Evolutionary conservation across 116 monocot genomes (phyloP).

Genomic region (Trichopus zeylanicus): DNA sequence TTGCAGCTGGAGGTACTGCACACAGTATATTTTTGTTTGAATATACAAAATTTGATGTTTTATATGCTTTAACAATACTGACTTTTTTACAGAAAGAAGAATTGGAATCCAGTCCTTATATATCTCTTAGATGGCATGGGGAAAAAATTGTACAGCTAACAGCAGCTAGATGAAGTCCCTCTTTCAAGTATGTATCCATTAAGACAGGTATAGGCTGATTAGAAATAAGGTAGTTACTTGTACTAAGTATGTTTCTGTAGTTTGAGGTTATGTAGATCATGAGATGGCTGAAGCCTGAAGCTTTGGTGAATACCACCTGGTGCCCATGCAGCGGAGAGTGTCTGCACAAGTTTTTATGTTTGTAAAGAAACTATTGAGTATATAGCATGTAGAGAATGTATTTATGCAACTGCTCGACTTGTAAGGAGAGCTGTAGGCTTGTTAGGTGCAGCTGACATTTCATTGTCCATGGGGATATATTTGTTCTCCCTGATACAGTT

Average conservation of each 20-base stretch:
- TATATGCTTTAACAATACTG: too few species aligned
- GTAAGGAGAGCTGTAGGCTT: too few species aligned
- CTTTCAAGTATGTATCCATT: conserved; percentile 15
- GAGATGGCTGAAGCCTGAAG: conserved; percentile 4
- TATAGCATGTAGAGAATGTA: background rate
- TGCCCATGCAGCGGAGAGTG: too few species aligned
- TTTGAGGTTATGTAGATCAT: background rate
- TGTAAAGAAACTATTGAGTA: conserved; percentile 30
- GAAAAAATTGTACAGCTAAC: conserved; percentile 66
- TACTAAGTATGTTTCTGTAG: conserved; percentile 54
- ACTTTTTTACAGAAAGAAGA: too few species aligned
- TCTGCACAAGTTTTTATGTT: conserved; percentile 10
- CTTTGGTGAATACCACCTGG: too few species aligned
- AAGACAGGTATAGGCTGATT: conserved; percentile 21
- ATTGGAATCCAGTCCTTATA: background rate
- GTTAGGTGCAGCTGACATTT: too few species aligned
- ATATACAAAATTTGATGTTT: too few species aligned
- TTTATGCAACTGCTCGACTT: conserved; percentile 37
- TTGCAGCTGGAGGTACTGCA: conserved; percentile 47
- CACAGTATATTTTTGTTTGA: too few species aligned
- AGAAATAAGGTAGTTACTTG: conserved; percentile 24
- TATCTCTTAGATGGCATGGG: conserved; percentile 4
- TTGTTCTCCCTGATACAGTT: too few species aligned
- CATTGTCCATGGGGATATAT: too few species aligned
- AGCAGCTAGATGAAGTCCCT: conserved; percentile 43